These are phyloP conservation scores for Arthrobotrys musiformis DNA, from an alignment of 2,329 filamentous ascomycete genomes.

Conservation along the genomic window DNA sequence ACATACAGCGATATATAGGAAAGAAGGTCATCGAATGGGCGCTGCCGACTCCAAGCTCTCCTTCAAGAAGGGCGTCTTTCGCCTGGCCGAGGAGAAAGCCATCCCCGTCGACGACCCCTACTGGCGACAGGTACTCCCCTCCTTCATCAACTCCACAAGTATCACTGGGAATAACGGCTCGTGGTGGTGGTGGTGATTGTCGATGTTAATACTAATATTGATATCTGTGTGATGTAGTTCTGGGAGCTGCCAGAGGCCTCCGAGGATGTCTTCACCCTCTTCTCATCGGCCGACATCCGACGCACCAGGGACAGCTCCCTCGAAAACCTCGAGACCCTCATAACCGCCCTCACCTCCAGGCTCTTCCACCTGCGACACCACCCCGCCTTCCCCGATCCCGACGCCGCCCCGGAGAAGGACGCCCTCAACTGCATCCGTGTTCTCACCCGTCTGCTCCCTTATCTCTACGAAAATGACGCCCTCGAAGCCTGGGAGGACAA, in stretches of 20 bases:
- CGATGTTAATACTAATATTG: not conserved
- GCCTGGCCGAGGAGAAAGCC: constrained; percentile 85
- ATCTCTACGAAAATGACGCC: constrained; percentile 87
- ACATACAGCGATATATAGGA: not conserved
- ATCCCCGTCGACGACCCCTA: constrained; percentile 90
- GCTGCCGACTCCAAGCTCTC: constrained; percentile 98
- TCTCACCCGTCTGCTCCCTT: constrained; percentile 87
- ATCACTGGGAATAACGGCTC: not conserved
- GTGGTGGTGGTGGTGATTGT: not conserved
- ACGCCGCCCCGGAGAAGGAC: constrained; percentile 83
- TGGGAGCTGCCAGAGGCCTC: constrained; percentile 96
- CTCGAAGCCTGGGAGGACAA: constrained; percentile 86
- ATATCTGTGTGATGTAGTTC: constrained; percentile 71
- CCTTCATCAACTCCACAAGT: not conserved
- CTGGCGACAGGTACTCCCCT: constrained; percentile 79
- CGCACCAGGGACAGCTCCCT: constrained; percentile 85
- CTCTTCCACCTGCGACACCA: constrained; percentile 85
- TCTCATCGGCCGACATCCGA: constrained; percentile 87
- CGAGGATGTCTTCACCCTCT: constrained; percentile 96
- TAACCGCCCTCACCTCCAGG: constrained; percentile 83
- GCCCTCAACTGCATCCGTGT: constrained; percentile 96
- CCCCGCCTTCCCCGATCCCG: constrained; percentile 86
- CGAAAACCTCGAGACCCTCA: constrained; percentile 88
- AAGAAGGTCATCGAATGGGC: constrained; percentile 73
- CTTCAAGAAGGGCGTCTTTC: constrained; percentile 98